Evolutionary conservation across 2,329 filamentous ascomycete species (phyloP), one percentile per base, ranked within the genome.

Genomic region (Trichophyton simii): DNA sequence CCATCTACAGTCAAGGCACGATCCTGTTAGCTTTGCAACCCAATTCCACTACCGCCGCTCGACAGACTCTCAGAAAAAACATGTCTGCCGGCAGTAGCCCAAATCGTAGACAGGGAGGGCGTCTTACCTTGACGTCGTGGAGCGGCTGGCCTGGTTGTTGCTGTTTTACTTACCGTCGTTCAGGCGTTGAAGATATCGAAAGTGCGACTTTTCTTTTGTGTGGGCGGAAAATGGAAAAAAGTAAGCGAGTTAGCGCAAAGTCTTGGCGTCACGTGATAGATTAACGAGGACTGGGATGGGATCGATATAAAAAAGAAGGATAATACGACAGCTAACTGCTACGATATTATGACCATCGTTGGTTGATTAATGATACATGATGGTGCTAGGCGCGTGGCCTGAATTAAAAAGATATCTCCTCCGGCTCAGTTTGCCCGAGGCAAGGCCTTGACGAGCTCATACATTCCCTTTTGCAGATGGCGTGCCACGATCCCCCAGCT

Each of bases 1-100:
- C 94, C 94, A 96, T 96, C 86, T 92, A 64, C 34, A 7, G 15
- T 28, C 34, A 18, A 58, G 22, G 8, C 34, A 67, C 61, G 64
- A 38, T 38, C 34, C 61, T 44, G 58, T 59, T 20, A 62, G 57
- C 60, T 60, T 62, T 44, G 59, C 20, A 20, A 7, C 8, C 28
- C 57, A 48, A 25, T 52, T 11, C 31, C 13, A 28, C 18, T n/a
- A 15, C 25, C n/a, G 38, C 44, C 20, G 22, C 34, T 38, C 1
- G 36, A 22, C 25, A 6, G n/a, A 58, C 22, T 44, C 6, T 28
- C 36, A 38, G 28, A 55, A 11, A 31, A 44, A 15, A 8, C 15
- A n/a, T n/a, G 6, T 44, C n/a, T 5, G 41, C 15, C 15, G 41
- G 15, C 1, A 44, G 34, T 13, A 13, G 34, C n/a, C 28, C 6